These are phyloP conservation scores for Aspergillus jensenii DNA, from an alignment of 2,329 filamentous ascomycete genomes.

Conservation along the genomic window DNA sequence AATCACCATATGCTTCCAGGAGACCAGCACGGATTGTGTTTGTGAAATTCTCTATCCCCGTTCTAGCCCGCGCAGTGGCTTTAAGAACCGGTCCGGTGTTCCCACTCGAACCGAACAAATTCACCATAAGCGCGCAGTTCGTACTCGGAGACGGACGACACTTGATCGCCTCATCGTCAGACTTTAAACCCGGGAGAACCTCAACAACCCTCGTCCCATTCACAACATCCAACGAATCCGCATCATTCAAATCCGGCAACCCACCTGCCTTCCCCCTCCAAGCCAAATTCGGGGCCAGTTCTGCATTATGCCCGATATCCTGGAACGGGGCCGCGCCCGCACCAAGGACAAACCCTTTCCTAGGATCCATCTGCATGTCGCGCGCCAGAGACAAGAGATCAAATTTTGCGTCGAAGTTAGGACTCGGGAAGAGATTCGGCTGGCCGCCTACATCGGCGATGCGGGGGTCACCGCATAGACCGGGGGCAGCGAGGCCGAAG, in stretches of 20 bases:
- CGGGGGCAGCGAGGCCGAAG: conserved; percentile 24
- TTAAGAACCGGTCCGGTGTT: conserved; percentile 36
- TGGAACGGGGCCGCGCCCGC: conserved; percentile 48
- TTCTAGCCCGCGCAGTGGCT: conserved; percentile 33
- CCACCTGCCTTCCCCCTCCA: not conserved
- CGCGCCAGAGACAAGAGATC: conserved; percentile 25
- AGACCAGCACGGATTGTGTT: conserved; percentile 1
- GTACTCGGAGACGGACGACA: conserved; percentile 19
- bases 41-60: not conserved
- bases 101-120: conserved; percentile 42
- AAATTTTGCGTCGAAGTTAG: conserved; percentile 35
- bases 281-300: conserved; percentile 42
- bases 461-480: conserved; percentile 41
- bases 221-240: not conserved
- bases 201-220: not conserved
- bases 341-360: conserved; percentile 38
- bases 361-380: conserved; percentile 37
- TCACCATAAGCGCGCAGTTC: conserved; percentile 46
- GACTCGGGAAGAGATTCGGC: conserved; percentile 40
- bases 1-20: conserved; percentile 30
- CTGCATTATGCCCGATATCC: conserved; percentile 43
- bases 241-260: not conserved
- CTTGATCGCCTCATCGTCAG: not conserved
- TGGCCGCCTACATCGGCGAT: conserved; percentile 49
- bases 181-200: not conserved